Conservation (phyloP, 345 rosid species). For the Sapria himalayana region DNA sequence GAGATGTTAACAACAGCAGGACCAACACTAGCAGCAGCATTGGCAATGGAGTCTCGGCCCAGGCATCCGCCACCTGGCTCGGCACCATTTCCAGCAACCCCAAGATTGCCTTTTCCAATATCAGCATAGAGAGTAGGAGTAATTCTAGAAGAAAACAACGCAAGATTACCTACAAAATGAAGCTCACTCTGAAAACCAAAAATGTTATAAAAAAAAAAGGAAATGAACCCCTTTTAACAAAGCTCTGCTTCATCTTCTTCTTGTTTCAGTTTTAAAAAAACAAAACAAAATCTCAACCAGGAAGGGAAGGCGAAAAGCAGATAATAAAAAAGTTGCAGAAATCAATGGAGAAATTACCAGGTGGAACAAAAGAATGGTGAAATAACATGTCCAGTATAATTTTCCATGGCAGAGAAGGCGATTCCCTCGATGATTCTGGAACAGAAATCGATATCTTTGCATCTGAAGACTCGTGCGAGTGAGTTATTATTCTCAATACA, state of each 20-base stretch:
- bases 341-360: constrained; percentile 22
- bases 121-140: constrained; percentile 19
- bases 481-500: no score
- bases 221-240: background rate
- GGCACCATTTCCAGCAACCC: constrained; percentile 17
- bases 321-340: constrained; percentile 6
- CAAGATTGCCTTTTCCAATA: constrained; percentile 11
- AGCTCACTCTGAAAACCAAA: background rate
- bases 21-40: constrained; percentile 69
- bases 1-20: constrained; percentile 79
- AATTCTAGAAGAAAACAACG: constrained; percentile 20
- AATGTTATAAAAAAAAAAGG: background rate
- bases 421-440: constrained; percentile 14
- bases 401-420: constrained; percentile 14
- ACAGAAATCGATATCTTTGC: constrained; percentile 18
- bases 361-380: constrained; percentile 9
- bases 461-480: no score
- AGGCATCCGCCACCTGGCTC: constrained; percentile 29
- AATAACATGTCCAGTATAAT: constrained; percentile 1
- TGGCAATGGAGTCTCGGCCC: constrained; percentile 59
- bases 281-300: background rate
- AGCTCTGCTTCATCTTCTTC: no score
- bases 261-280: background rate
- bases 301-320: background rate
- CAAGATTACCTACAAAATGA: constrained; percentile 19